Evolutionary conservation across 352 stramenopile genomes (phyloP), one percentile per base, ranked within the genome.

Genomic region (Phytophthora litchii): DNA sequence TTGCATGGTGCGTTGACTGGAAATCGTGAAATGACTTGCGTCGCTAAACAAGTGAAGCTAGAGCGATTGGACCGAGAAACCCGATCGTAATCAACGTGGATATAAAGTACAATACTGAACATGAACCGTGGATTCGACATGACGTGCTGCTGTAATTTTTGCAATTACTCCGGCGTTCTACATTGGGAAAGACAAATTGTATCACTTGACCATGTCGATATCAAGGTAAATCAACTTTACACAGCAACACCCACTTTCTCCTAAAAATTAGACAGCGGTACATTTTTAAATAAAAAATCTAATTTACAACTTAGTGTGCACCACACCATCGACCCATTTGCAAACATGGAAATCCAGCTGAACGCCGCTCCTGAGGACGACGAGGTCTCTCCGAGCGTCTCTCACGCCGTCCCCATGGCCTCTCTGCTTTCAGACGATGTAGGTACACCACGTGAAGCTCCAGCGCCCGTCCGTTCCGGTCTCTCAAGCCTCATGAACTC

Each of bases 401-500:
- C 52, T 7, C 67, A 75, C 47, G 37, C 49, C 11, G 58, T 72
- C 17, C 58, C 50, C 38, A 75, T 76, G 57, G 74, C 67, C n/a
- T 81, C 76, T 12, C 54, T 89, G 11, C 58, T 89, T 10, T 88
- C 78, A 4, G 53, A 60, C 7, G 71, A 78, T 47, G 31, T 61
- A 0, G 41, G 21, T 7, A 74, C 62, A 0, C 58, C 66, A 25
- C 62, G 50, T 13, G 43, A 35, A 14, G 23, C 41, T 34, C 6
- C 20, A 8, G 6, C 10, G 13, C 25, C 47, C 37, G 29, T 55
- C n/a, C 62, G 19, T 4, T 60, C 60, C 0, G 75, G 66, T 3
- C 67, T 89, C 42, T 86, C 78, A 2, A 80, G 66, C 31, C 72
- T 89, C 64, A 89, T 89, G 72, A 88, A 88, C 66, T 85, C 78